phyloP scores from a whole-genome alignment of 345 rosid species.

The Cardiospermum halicacabum region DNA sequence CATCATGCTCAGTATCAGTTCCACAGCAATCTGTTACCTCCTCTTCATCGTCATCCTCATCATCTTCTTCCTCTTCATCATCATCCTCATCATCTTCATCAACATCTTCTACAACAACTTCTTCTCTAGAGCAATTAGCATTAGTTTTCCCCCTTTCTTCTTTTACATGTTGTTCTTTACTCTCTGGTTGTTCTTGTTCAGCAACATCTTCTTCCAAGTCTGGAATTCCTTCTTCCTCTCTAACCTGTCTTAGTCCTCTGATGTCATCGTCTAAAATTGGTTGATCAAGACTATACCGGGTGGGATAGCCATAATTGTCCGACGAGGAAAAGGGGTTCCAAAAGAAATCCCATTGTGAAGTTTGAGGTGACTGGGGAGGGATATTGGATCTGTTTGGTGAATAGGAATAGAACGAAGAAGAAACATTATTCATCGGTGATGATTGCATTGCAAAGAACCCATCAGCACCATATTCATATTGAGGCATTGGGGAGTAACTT shows the following conservation, averaged over 20 bases:
- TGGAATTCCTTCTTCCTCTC: slow-evolving; percentile 97
- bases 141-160: slow-evolving; percentile 32
- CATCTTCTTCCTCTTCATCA: background rate
- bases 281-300: slow-evolving; percentile 52
- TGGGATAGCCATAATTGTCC: slow-evolving; percentile 72
- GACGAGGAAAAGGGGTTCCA: slow-evolving; percentile 96
- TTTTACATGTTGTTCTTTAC: slow-evolving; percentile 18
- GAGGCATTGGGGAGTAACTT: slow-evolving; percentile 53
- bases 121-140: slow-evolving; percentile 40
- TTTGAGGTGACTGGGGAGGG: slow-evolving; percentile 87
- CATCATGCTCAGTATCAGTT: slow-evolving; percentile 37
- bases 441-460: slow-evolving; percentile 61
- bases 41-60: slow-evolving; percentile 38
- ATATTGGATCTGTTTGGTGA: slow-evolving; percentile 49
- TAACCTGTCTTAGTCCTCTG: slow-evolving; percentile 75
- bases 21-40: slow-evolving; percentile 42
- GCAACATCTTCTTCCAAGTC: slow-evolving; percentile 82
- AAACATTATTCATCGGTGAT: slow-evolving; percentile 40
- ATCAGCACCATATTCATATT: slow-evolving; percentile 46
- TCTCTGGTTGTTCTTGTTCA: slow-evolving; percentile 48
- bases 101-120: slow-evolving; percentile 72
- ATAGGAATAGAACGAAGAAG: slow-evolving; percentile 41
- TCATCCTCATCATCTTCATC: slow-evolving; percentile 42
- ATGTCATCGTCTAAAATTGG: slow-evolving; percentile 66
- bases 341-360: slow-evolving; percentile 90